Evolutionary conservation across 306 rosid genomes (phyloP).

Genomic region (Leucaena leucocephala): DNA sequence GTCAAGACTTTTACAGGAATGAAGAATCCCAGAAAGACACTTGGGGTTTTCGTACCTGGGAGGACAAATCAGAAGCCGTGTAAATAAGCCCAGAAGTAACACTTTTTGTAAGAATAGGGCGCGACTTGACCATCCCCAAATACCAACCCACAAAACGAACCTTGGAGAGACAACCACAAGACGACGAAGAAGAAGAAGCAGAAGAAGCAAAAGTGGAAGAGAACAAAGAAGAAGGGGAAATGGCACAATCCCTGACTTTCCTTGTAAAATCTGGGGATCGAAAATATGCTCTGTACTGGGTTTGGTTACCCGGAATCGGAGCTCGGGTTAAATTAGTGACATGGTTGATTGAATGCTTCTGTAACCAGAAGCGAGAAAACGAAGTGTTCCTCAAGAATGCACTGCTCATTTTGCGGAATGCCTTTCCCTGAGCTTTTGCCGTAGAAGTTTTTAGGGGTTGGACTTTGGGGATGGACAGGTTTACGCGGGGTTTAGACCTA

Average conservation of each 20-base stretch:
- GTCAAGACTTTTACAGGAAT: neutral
- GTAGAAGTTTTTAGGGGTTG: neutral
- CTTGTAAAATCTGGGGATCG: slow-evolving; percentile 44
- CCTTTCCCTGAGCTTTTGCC: neutral
- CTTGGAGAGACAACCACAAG: slow-evolving; percentile 7
- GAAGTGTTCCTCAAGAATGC: slow-evolving; percentile 32
- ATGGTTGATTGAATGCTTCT: slow-evolving; percentile 17
- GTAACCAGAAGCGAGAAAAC: slow-evolving; percentile 30
- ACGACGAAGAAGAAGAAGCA: slow-evolving; percentile 36
- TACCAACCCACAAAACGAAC: slow-evolving; percentile 62
- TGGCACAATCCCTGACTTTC: slow-evolving; percentile 43
- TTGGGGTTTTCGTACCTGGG: slow-evolving; percentile 48
- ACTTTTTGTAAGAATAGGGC: slow-evolving; percentile 63
- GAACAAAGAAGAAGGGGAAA: slow-evolving; percentile 43
- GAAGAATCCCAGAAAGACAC: neutral
- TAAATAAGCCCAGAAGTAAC: slow-evolving; percentile 61
- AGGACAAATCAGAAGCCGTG: slow-evolving; percentile 67
- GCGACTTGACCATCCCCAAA: slow-evolving; percentile 54
- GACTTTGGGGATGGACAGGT: neutral
- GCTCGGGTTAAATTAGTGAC: slow-evolving; percentile 16
- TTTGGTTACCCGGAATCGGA: slow-evolving; percentile 24
- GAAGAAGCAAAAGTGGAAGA: slow-evolving; percentile 40
- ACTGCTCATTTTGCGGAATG: slow-evolving; percentile 29
- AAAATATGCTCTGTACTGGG: slow-evolving; percentile 37
- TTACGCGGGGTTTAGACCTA: slow-evolving; percentile 16